A percentile compares a stretch with the other conserved stretches of the same genome.
Conservation (phyloP, 371 early-diverging fungal species). For the Circinella umbellata region DNA sequence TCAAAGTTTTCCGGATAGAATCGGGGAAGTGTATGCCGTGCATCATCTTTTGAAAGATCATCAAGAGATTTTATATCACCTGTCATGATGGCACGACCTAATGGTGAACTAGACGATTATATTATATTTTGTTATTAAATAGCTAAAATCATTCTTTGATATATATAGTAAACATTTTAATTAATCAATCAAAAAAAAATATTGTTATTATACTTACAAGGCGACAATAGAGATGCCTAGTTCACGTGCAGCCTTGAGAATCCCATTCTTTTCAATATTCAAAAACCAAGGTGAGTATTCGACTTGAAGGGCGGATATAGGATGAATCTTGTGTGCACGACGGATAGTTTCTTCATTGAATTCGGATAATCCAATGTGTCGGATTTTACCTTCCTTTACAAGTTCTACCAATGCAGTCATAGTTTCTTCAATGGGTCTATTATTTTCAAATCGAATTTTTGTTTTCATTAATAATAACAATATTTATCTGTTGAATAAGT, state of each 20-base stretch:
- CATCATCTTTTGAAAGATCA: slow-evolving; percentile 52
- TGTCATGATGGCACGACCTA: slow-evolving; percentile 68
- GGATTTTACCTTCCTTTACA: slow-evolving; percentile 64
- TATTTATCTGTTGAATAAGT: too few relatives aligned
- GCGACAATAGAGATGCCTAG: slow-evolving; percentile 67
- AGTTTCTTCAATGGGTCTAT: slow-evolving; percentile 58
- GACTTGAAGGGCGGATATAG: slow-evolving; percentile 60
- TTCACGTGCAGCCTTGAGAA: slow-evolving; percentile 58
- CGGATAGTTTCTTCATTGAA: slow-evolving; percentile 57
- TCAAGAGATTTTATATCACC: slow-evolving; percentile 48
- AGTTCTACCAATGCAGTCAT: slow-evolving; percentile 64
- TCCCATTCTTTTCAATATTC: slow-evolving; percentile 57
- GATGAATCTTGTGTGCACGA: slow-evolving; percentile 67
- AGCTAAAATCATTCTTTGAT: too few relatives aligned
- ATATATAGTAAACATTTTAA: background rate
- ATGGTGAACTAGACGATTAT: slow-evolving; percentile 29
- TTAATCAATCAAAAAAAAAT: slow-evolving; percentile 16
- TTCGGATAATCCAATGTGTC: slow-evolving; percentile 67
- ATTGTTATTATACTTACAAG: slow-evolving; percentile 25
- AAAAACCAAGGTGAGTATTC: slow-evolving; percentile 59
- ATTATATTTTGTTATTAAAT: background rate
- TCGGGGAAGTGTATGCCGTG: slow-evolving; percentile 51
- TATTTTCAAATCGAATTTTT: slow-evolving; percentile 37
- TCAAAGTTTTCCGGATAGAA: slow-evolving; percentile 54
- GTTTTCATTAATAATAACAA: too few relatives aligned